Base-by-base conservation (phyloP, 208 protist species). In the Acanthamoeba sp. region DNA sequence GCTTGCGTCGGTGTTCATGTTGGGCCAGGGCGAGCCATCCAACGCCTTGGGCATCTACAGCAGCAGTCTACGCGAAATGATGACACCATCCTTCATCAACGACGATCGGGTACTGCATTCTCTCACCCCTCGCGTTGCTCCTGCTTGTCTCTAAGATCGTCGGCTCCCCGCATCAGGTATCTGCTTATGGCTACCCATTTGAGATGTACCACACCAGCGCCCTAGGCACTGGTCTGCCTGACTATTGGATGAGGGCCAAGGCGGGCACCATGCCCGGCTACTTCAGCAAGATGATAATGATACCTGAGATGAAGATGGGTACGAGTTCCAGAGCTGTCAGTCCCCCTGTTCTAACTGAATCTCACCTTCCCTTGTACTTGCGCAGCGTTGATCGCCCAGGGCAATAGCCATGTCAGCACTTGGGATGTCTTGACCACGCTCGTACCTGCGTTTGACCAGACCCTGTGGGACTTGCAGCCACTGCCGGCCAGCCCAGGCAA, bases 201-300 rank as follows among this genome's bases (percentile, higher is more conserved):
- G 80, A 89, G 80, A 89, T 89, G n/a, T 89, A 89, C 80, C 80
- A 89, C 80, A 66, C 80, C 6, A 89, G 80, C 32, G 48, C 42
- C 0, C 29, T 89, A 4, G 42, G 48, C 7, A 1, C 24, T 0
- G 29, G 42, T 22, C 45, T 89, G 0, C 52, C 80, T 0, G 32
- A 36, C 24, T 89, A 89, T 48, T 89, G 80, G 80, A 32, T 89
- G n/a, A 42, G 80, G n/a, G 32, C 22, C 16, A 89, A 89, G 80
- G 80, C 80, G 29, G 80, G 80, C n/a, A 42, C 45, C 40, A 52
- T 89, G 29, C 80, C 80, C 5, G 80, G 80, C 45, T 89, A 89
- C 80, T 48, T 42, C 24, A 48, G 32, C 40, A 52, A 42, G 32
- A 24, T 89, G 14, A 38, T 89, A 16, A 32, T 89, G 14, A 40